Base-by-base conservation (phyloP, 345 rosid species). In the Aquilaria yunnanensis region DNA sequence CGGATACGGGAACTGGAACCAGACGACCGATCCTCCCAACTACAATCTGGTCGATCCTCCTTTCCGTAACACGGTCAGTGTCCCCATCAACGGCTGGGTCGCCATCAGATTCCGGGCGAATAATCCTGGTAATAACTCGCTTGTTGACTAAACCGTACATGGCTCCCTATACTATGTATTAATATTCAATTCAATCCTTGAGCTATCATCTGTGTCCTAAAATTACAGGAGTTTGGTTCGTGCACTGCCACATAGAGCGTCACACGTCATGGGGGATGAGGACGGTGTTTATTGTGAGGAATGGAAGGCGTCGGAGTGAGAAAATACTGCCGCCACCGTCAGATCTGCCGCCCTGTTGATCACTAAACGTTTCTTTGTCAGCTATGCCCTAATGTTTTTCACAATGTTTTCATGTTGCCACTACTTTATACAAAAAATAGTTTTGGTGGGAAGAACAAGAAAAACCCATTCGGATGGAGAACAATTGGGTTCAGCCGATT, bases 171-270 rank as follows among this genome's bases (percentile, higher is more conserved):
- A 46, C 16, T 8, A n/a, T 49, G 10, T 4, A 14, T 30, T 7
- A 62, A 8, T 46, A 16, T 37, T 37, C 43, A 37, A 37, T 4
- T 37, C 43, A 37, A 9, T 16, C 13, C 10, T 37, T 59, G 32
- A 13, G 5, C 1, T 51, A 51, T 51, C 12, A 10, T 14, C 12
- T 1, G 9, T 56, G 47, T 59, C 47, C 14, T 51, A 29, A 29
- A 59, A 23, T 32, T 10, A 14, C 51, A 63, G 67, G 67, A 43
- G 59, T 63, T 63, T 63, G 67, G 67, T 63, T 75, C 70, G 75
- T 68, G 81, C 84, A 80, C 54, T 79, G 81, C 53, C 84, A 76
- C 51, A 51, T 76, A 14, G 84, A 72, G 47, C 67, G 79, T 14
- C 81, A 77, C 61, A 6, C 63, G 32, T 65, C 60, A 10, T 80